These are phyloP conservation scores for Digitaria exilis DNA, from an alignment of 202 grass and related monocot genomes.

Conservation along the genomic window DNA sequence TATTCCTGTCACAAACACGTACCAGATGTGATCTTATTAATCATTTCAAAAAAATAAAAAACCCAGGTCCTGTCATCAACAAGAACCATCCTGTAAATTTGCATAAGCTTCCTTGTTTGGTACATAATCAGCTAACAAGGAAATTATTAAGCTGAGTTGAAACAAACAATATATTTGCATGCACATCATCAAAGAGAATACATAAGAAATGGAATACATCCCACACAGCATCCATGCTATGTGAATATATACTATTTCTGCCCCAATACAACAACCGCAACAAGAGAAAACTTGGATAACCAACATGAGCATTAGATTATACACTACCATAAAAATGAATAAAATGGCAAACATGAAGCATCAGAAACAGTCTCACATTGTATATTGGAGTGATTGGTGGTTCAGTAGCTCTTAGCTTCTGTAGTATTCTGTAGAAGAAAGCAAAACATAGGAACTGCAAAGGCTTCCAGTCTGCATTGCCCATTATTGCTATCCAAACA, in stretches of 20 bases:
- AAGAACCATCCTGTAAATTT: conserved; percentile 18
- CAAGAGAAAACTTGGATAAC: conserved; percentile 4
- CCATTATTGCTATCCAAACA: conserved; percentile 67
- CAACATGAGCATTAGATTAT: neutral
- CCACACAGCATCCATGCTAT: neutral
- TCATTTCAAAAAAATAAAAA: conserved; percentile 16
- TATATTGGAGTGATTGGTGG: conserved; percentile 76
- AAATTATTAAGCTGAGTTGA: neutral
- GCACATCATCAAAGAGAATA: neutral
- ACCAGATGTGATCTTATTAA: conserved; percentile 18
- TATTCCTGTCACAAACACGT: conserved; percentile 71
- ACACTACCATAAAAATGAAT: neutral
- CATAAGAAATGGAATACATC: neutral
- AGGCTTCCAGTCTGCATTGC: conserved; percentile 85
- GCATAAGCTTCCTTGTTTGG: neutral
- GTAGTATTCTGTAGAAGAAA: conserved; percentile 97
- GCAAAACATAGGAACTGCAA: conserved; percentile 94
- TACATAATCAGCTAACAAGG: neutral
- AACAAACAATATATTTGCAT: neutral
- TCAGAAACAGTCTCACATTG: conserved; percentile 66
- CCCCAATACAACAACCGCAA: neutral
- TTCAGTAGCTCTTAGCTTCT: conserved; percentile 87
- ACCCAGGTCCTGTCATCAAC: neutral
- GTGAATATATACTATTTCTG: neutral
- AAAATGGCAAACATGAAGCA: neutral